Conservation (phyloP, 2,329 filamentous ascomycete genomes). For the Tolypocladium inflatum region DNA sequence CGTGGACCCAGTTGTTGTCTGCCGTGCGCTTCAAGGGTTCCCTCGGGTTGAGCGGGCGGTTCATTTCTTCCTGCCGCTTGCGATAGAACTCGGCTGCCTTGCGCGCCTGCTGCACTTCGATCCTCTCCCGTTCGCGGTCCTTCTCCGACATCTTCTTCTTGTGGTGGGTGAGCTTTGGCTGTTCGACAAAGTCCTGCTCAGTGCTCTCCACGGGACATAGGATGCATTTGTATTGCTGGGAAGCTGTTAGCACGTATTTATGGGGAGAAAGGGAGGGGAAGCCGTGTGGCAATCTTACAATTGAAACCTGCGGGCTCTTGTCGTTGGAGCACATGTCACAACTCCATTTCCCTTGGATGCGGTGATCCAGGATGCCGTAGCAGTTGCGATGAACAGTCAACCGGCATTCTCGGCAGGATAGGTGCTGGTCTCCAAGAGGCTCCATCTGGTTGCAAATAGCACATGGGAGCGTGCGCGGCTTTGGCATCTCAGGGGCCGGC, state of each 20-base stretch:
- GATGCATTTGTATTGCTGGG: slow-evolving; percentile 75
- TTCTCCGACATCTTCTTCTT: slow-evolving; percentile 89
- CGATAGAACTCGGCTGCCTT: slow-evolving; percentile 75
- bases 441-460: slow-evolving; percentile 73
- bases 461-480: slow-evolving; percentile 71
- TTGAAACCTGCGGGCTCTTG: slow-evolving; percentile 84
- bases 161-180: slow-evolving; percentile 35
- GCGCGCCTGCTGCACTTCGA: slow-evolving; percentile 75
- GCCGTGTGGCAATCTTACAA: slow-evolving; percentile 44
- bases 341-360: slow-evolving; percentile 71
- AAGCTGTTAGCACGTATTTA: slow-evolving; percentile 11
- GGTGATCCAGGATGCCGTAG: slow-evolving; percentile 72
- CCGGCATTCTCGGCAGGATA: slow-evolving; percentile 80
- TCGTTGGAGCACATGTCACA: slow-evolving; percentile 97
- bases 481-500: slow-evolving; percentile 65
- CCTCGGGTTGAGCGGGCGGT: slow-evolving; percentile 73
- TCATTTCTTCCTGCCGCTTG: slow-evolving; percentile 72
- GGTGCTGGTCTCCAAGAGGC: slow-evolving; percentile 58
- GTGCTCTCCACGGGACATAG: slow-evolving; percentile 79
- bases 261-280: not conserved
- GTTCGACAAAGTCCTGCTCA: slow-evolving; percentile 75
- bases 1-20: slow-evolving; percentile 97
- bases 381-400: slow-evolving; percentile 86
- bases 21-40: slow-evolving; percentile 90
- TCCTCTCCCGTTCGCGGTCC: slow-evolving; percentile 77